These are phyloP conservation scores for Lumnitzera racemosa DNA, from an alignment of 345 rosid species.

Conservation along the genomic window DNA sequence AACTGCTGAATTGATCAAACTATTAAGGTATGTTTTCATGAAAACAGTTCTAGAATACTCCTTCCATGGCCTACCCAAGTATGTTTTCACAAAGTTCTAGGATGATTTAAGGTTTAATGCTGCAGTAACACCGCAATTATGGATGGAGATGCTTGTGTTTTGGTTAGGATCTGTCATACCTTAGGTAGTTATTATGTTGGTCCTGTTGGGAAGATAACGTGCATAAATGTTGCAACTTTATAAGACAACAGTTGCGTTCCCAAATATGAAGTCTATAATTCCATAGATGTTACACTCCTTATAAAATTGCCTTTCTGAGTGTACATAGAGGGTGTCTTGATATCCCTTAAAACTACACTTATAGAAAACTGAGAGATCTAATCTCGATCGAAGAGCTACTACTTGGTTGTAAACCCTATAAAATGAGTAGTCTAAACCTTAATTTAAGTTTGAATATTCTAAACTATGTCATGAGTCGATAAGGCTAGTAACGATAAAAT, in stretches of 20 bases:
- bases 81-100: constrained; percentile 43
- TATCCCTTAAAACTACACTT: constrained; percentile 54
- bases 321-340: constrained; percentile 62
- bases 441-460: too few species aligned
- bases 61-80: constrained; percentile 53
- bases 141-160: constrained; percentile 57
- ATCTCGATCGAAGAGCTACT: constrained; percentile 59
- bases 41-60: constrained; percentile 44
- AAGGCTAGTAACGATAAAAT: too few species aligned
- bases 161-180: constrained; percentile 52
- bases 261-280: constrained; percentile 52
- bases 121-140: constrained; percentile 39
- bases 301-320: constrained; percentile 62
- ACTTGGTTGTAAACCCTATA: constrained; percentile 27
- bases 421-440: too few species aligned
- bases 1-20: constrained; percentile 40
- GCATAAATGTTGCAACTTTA: constrained; percentile 49
- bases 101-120: constrained; percentile 40
- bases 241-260: constrained; percentile 49
- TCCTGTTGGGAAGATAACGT: constrained; percentile 31
- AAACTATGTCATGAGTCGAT: too few species aligned
- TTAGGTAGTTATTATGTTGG: constrained; percentile 46
- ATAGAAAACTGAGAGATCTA: constrained; percentile 62
- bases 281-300: constrained; percentile 54
- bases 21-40: constrained; percentile 38